Conservation (phyloP, 805 yeast species). For the Wickerhamomyces kurtzmanii region DNA sequence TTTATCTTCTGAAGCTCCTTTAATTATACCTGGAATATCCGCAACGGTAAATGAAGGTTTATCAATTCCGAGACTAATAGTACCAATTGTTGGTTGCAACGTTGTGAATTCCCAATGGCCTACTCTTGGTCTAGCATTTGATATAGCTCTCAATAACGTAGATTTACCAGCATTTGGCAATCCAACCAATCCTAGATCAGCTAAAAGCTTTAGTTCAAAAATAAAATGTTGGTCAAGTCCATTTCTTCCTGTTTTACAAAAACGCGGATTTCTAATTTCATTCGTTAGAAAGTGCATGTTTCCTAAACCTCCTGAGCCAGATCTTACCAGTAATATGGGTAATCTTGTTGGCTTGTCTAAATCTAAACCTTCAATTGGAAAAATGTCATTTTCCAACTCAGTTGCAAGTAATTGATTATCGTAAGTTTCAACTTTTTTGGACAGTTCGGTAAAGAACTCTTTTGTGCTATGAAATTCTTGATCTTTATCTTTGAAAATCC, state of each 20-base stretch:
- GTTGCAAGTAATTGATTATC: constrained; percentile 48
- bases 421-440: constrained; percentile 51
- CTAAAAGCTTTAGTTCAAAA: constrained; percentile 79
- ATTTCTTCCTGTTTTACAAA: constrained; percentile 70
- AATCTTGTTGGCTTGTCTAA: constrained; percentile 45
- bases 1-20: constrained; percentile 75
- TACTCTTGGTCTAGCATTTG: constrained; percentile 81
- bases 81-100: constrained; percentile 84
- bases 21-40: constrained; percentile 92
- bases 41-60: constrained; percentile 77
- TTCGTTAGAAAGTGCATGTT: constrained; percentile 90
- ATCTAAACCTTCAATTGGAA: constrained; percentile 82
- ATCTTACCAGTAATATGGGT: constrained; percentile 65
- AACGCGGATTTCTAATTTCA: constrained; percentile 81
- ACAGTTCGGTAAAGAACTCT: constrained; percentile 57
- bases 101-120: constrained; percentile 99
- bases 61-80: constrained; percentile 59
- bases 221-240: constrained; percentile 60
- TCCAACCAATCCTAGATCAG: constrained; percentile 92
- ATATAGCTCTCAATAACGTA: constrained; percentile 75
- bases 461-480: constrained; percentile 58
- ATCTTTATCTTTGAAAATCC: constrained; percentile 78
- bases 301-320: constrained; percentile 94
- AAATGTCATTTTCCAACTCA: constrained; percentile 55
- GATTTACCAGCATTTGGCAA: constrained; percentile 97